phyloP scores from a whole-genome alignment of 2,329 filamentous ascomycete species.

The Daldinia sp. region DNA sequence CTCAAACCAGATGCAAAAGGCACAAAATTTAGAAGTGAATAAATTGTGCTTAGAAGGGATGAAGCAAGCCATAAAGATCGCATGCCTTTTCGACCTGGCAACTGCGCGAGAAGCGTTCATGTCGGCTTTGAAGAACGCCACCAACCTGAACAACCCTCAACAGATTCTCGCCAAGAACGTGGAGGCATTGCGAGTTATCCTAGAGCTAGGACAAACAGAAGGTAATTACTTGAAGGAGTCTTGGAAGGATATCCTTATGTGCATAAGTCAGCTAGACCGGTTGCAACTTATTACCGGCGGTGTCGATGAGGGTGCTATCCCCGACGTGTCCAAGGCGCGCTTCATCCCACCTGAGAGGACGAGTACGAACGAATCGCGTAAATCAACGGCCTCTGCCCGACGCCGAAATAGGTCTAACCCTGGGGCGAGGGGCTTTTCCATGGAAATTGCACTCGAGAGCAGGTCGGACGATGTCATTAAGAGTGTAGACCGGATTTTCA shows the following conservation, averaged over 20 bases:
- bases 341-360: slow-evolving; percentile 72
- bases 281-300: slow-evolving; percentile 95
- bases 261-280: slow-evolving; percentile 94
- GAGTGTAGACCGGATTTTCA: slow-evolving; percentile 95
- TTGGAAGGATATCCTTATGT: slow-evolving; percentile 95
- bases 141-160: slow-evolving; percentile 93
- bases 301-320: slow-evolving; percentile 90
- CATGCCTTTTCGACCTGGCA: slow-evolving; percentile 91
- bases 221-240: slow-evolving; percentile 90
- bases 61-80: slow-evolving; percentile 91
- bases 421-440: slow-evolving; percentile 73
- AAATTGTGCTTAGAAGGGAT: slow-evolving; percentile 94
- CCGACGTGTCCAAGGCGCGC: slow-evolving; percentile 88
- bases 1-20: slow-evolving; percentile 92
- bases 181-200: slow-evolving; percentile 89
- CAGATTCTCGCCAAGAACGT: slow-evolving; percentile 98
- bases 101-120: slow-evolving; percentile 97
- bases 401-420: slow-evolving; percentile 66
- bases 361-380: slow-evolving; percentile 69
- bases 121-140: slow-evolving; percentile 90
- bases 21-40: slow-evolving; percentile 91
- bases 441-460: slow-evolving; percentile 90
- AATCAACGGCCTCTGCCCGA: slow-evolving; percentile 72
- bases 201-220: slow-evolving; percentile 93
- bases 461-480: slow-evolving; percentile 93